Evolutionary conservation across 2,329 filamentous ascomycete species (phyloP).

Genomic region (Penicillium sp.): DNA sequence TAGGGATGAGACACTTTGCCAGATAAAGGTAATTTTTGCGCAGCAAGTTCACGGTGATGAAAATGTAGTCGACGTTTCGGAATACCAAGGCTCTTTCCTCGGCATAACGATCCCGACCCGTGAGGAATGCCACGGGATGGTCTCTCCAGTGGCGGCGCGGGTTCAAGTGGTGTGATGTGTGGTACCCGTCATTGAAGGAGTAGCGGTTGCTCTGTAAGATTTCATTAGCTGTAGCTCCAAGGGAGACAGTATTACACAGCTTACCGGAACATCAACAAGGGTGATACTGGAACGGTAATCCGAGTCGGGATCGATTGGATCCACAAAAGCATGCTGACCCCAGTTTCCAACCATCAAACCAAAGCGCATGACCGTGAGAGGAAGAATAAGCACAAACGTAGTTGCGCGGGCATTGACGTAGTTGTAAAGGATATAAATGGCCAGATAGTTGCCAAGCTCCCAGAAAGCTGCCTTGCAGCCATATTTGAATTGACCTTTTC

Average conservation of each 20-base stretch:
- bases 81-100: slow-evolving; percentile 70
- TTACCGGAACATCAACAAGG: slow-evolving; percentile 72
- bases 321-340: slow-evolving; percentile 80
- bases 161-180: slow-evolving; percentile 78
- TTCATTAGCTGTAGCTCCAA: neutral
- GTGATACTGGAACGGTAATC: slow-evolving; percentile 79
- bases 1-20: slow-evolving; percentile 69
- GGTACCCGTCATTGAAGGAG: slow-evolving; percentile 50
- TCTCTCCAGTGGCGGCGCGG: slow-evolving; percentile 78
- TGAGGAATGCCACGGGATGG: slow-evolving; percentile 70
- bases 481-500: slow-evolving; percentile 56
- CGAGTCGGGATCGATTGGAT: slow-evolving; percentile 70
- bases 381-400: slow-evolving; percentile 64
- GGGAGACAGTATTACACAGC: slow-evolving; percentile 28
- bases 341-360: slow-evolving; percentile 81
- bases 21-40: slow-evolving; percentile 69
- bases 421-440: slow-evolving; percentile 52
- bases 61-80: slow-evolving; percentile 76
- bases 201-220: slow-evolving; percentile 67
- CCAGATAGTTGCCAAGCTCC: slow-evolving; percentile 58
- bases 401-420: slow-evolving; percentile 56
- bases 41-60: slow-evolving; percentile 68
- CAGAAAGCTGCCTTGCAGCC: slow-evolving; percentile 59
- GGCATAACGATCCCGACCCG: slow-evolving; percentile 65
- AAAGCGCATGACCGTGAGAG: slow-evolving; percentile 63